Conservation (phyloP, 2,329 filamentous ascomycete genomes). For the Penicillium frequentans region DNA sequence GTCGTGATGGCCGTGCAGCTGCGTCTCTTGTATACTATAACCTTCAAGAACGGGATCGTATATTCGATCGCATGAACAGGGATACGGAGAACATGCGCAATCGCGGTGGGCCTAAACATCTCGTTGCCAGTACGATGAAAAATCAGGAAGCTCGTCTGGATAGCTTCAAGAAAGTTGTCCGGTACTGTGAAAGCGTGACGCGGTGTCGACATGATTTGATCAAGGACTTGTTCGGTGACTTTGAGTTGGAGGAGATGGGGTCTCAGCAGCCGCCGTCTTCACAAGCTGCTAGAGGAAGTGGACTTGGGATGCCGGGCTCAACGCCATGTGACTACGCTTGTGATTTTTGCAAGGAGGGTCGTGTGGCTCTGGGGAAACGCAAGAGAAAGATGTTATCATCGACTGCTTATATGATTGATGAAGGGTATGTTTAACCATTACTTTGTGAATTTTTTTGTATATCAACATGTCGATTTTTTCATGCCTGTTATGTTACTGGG, state of each 20-base stretch:
- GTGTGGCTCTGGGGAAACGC: slow-evolving; percentile 56
- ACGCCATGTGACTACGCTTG: slow-evolving; percentile 72
- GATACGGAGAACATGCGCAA: slow-evolving; percentile 43
- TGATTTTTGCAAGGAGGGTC: slow-evolving; percentile 72
- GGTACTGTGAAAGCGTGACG: slow-evolving; percentile 76
- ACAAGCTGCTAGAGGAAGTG: slow-evolving; percentile 12
- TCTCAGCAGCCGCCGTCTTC: slow-evolving; percentile 21
- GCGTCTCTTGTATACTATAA: slow-evolving; percentile 91
- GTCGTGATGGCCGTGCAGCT: slow-evolving; percentile 82
- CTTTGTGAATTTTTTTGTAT: neutral
- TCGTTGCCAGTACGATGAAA: slow-evolving; percentile 40
- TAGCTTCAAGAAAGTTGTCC: slow-evolving; percentile 68
- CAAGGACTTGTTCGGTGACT: slow-evolving; percentile 74
- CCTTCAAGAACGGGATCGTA: slow-evolving; percentile 78
- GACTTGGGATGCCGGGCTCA: slow-evolving; percentile 1
- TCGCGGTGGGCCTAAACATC: slow-evolving; percentile 24
- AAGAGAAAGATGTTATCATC: slow-evolving; percentile 44
- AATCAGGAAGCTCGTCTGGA: slow-evolving; percentile 51
- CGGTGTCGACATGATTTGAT: slow-evolving; percentile 75
- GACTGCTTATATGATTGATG: slow-evolving; percentile 9
- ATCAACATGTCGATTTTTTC: neutral
- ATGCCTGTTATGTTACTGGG: neutral
- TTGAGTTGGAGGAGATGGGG: slow-evolving; percentile 35
- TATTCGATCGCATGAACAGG: slow-evolving; percentile 54
- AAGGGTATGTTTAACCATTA: slow-evolving; percentile 1